Percentiles rank a stretch among this genome's conserved stretches.
Evolutionary conservation across 441 rosid species (phyloP).

Genomic region (Pelargonium cotyledonis): DNA sequence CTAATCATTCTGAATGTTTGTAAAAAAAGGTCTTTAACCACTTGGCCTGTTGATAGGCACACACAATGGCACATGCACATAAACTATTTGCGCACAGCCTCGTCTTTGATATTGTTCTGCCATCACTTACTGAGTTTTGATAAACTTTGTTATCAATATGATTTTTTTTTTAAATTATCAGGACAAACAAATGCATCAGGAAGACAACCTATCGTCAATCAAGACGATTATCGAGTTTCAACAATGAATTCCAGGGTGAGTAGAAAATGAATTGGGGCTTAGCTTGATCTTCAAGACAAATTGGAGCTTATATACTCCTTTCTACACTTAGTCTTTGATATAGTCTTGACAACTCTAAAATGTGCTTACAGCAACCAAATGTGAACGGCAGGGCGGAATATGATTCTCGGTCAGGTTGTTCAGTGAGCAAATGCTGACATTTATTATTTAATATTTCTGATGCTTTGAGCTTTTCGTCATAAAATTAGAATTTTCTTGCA

Average conservation of each 20-base stretch:
- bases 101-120: no score
- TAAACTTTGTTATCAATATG: no score
- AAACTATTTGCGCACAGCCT: no score
- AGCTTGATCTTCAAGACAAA: constrained; percentile 11
- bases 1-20: no score
- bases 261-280: constrained; percentile 13
- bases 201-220: constrained; percentile 35
- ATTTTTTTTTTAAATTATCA: constrained; percentile 29
- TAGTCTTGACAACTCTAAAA: constrained; percentile 17
- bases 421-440: constrained; percentile 7
- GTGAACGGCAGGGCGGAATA: constrained; percentile 51
- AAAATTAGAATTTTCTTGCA: constrained; percentile 29
- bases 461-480: constrained; percentile 15
- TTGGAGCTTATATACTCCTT: constrained; percentile 14
- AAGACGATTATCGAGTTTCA: constrained; percentile 37
- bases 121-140: no score
- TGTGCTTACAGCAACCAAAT: constrained; percentile 42
- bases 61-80: no score
- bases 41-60: neutral
- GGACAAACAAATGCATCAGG: constrained; percentile 40
- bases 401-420: constrained; percentile 53
- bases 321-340: constrained; percentile 9
- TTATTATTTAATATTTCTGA: constrained; percentile 4
- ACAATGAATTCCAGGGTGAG: constrained; percentile 50
- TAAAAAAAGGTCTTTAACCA: neutral